Base-by-base conservation (phyloP, 306 rosid species). In the Rosa chinensis region DNA sequence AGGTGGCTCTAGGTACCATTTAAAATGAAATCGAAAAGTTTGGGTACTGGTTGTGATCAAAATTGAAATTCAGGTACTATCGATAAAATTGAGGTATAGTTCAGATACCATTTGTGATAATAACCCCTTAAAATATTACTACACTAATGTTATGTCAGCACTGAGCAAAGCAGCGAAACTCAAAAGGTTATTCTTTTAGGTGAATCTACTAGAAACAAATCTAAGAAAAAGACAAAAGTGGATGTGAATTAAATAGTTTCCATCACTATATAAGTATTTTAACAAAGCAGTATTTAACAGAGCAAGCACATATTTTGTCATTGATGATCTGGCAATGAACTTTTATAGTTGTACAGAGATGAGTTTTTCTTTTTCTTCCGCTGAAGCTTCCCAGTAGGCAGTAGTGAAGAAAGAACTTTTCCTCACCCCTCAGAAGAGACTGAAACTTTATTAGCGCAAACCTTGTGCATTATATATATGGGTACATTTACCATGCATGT, bases 391-490 rank as follows among this genome's bases (percentile, higher is more conserved):
- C 49, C 40, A 50, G 77, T 40, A 37, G 44, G 37, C 40, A 50
- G 77, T 40, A 37, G 44, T 28, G 37, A 23, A 18, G 21, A 1
- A 37, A 44, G 28, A 59, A 14, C 32, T 42, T 8, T 28, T 62
- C 70, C 58, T 44, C 8, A 63, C 48, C 83, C 74, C 48, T 70
- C 86, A 79, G 14, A 83, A 23, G 52, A 8, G 82, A 83, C 82
- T 35, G 14, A 37, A 37, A 23, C 58, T 16, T 55, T 28, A 14
- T 42, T 2, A 43, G 43, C 13, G 17, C 69, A 8, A 47, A 40
- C 43, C 28, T 3, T 39, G 11, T 21, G 25, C 75, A 32, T 47
- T 66, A 14, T 66, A 49, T 66, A 70, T 70, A 44, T 72, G 37
- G 37, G 69, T 28, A 64, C 70, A 18, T 7, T 6, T 2, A 75